Evolutionary conservation across 169 alveolate genomes (phyloP), one percentile per base, ranked within the genome.

Genomic region (Eimeria sp.): DNA sequence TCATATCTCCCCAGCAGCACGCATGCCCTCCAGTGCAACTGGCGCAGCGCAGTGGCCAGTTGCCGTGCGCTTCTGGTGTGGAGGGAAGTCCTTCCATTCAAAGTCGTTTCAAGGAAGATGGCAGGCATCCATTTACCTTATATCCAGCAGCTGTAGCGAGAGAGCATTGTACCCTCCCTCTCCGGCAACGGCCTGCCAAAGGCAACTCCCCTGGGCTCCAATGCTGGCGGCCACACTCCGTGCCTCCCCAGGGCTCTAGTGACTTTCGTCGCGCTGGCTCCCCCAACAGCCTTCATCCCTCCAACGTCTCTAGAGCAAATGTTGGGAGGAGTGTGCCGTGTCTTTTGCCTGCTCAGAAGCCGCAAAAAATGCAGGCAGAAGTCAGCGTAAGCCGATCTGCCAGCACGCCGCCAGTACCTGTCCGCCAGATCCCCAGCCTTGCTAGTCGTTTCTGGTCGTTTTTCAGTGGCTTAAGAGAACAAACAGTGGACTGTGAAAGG

Each of bases 381-480:
- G 47, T 18, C n/a, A 61, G 34, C 40, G 13, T 34, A 22, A 30
- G 45, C 82, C 65, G 93, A 20, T 87, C 93, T 63, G 93, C 65
- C 63, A 87, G 93, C 83, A 87, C 93, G 57, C 93, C 93, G 6
- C 93, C 93, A 70, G 75, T 43, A 27, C n/a, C 82, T 63, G 83
- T 61, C 20, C 93, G 93, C 61, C 82, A 40, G 14, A 6, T 30
- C 67, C 93, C 83, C 65, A 63, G 82, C 49, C 93, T 87, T 58
- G 93, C 93, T 63, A 87, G 82, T 30, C 93, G 93, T 25, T 16
- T 87, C 49, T 87, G 93, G 93, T 58, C 93, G 4, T 87, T 87
- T 7, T 58, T 87, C 73, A 43, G 93, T 43, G 93, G 75, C 22
- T 61, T 49, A 27, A 34, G 16, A 63, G 83, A 45, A 82, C 93